Base-by-base conservation (phyloP, 2,329 filamentous ascomycete genomes). In the Sporothrix inflata region DNA sequence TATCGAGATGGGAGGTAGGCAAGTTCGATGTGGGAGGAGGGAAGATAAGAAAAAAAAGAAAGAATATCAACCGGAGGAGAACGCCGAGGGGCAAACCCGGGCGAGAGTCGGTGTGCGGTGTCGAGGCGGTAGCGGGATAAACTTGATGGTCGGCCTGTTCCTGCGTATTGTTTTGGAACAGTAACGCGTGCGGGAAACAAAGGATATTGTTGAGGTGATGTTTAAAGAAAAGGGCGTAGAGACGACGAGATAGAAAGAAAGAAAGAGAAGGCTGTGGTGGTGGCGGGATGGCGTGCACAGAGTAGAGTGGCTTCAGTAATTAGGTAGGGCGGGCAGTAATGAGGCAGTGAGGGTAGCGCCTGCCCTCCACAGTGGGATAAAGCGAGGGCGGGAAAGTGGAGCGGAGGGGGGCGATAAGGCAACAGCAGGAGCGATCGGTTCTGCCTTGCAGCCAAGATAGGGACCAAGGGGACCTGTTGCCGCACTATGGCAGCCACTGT, bases 381-480 rank as follows among this genome's bases (percentile, higher is more conserved):
- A 19, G 60, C 34, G 34, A 65, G 38, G 45, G 67, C 67, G 49
- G 66, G 67, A 69, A 69, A 69, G 67, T 55, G 67, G 49, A 57
- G 67, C n/a, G 19, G 65, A 51, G 63, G 63, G 63, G 65, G 14
- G 65, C 65, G 65, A 67, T 67, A 67, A 67, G 45, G 65, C 65
- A 67, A 12, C n/a, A 45, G 60, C 60, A 65, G 14, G 65, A 51
- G 65, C 42, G 27, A 67, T 34, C 45, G 8, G 19, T 1, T 45
- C 38, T 65, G 60, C 60, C 60, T 65, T 21, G 38, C 27, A 45
- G 24, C 65, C 19, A 38, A 53, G 53, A 34, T 16, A 51, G 53
- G 21, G 14, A 16, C 11, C 19, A 63, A 1, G 11, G 34, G 53
- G 34, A 19, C 27, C 55, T 6, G 11, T 4, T 21, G 24, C 24